phyloP scores from a whole-genome alignment of 805 yeast genomes.

The Lachancea quebecensis region DNA sequence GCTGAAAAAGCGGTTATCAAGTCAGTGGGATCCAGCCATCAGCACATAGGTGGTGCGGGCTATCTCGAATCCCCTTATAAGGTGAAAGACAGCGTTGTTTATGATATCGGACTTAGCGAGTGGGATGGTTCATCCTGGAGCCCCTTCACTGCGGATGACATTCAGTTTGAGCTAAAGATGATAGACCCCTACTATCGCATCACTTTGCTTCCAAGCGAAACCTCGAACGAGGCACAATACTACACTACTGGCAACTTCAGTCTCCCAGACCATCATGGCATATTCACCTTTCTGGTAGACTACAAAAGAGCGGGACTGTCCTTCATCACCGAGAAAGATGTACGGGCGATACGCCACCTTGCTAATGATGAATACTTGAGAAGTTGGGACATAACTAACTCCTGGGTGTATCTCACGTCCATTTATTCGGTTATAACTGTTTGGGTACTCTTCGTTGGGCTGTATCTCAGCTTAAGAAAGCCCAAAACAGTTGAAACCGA shows the following conservation, averaged over 20 bases:
- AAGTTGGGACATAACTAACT: conserved; percentile 86
- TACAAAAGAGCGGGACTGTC: conserved; percentile 74
- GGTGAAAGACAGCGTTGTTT: conserved; percentile 64
- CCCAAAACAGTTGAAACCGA: neutral
- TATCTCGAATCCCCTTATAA: conserved; percentile 52
- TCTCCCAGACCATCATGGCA: conserved; percentile 94
- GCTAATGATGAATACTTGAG: conserved; percentile 94
- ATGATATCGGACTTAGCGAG: conserved; percentile 40
- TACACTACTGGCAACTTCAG: conserved; percentile 50
- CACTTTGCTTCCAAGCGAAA: conserved; percentile 42
- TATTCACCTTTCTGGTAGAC: conserved; percentile 77
- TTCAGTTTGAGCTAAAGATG: conserved; percentile 83
- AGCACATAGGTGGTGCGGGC: conserved; percentile 37
- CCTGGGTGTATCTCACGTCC: conserved; percentile 83
- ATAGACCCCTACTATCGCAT: conserved; percentile 92
- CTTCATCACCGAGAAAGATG: conserved; percentile 55
- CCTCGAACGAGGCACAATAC: conserved; percentile 39
- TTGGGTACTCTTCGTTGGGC: conserved; percentile 71
- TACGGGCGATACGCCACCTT: conserved; percentile 82
- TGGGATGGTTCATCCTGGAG: conserved; percentile 58
- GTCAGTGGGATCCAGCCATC: conserved; percentile 47
- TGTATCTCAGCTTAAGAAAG: conserved; percentile 35
- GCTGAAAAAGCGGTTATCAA: conserved; percentile 60
- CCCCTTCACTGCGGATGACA: conserved; percentile 55
- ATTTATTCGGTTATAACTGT: conserved; percentile 61